Evolutionary conservation across 768 basidiomycete species (phyloP).

Genomic region (Dacryopinax primogenitus): DNA sequence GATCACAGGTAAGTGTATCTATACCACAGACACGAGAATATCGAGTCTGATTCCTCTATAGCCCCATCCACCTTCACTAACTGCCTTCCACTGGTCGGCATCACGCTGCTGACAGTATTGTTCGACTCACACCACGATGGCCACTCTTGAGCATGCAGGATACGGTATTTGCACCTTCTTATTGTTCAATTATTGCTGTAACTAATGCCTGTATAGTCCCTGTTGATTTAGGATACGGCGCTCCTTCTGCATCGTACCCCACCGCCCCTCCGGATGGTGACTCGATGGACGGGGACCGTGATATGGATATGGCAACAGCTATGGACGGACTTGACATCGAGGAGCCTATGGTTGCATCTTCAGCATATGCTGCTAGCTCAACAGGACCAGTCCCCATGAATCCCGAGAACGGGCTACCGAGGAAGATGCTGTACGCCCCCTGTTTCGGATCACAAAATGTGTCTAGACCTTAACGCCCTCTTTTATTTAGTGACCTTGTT

Average conservation of each 20-base stretch:
- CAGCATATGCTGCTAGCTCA: background rate
- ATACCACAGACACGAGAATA: background rate
- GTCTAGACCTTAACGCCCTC: background rate
- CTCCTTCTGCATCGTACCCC: constrained; percentile 2
- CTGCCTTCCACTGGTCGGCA: background rate
- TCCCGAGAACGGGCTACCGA: background rate
- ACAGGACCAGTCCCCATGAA: constrained; percentile 1
- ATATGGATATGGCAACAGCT: background rate
- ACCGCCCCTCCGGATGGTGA: background rate
- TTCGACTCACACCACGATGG: background rate
- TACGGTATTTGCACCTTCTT: background rate
- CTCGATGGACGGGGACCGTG: background rate
- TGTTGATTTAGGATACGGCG: background rate
- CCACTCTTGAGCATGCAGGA: background rate
- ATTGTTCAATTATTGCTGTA: too few species aligned
- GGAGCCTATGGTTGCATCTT: constrained; percentile 6
- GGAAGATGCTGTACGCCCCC: background rate
- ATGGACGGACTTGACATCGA: constrained; percentile 7
- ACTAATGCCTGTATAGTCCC: background rate
- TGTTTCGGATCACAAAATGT: background rate
- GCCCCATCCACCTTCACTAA: background rate
- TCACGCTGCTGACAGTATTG: background rate
- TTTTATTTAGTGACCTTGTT: constrained; percentile 59
- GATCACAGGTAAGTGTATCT: background rate
- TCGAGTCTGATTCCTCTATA: background rate